phyloP scores from a whole-genome alignment of 768 basidiomycete genomes.

The Amanita jacksonii region DNA sequence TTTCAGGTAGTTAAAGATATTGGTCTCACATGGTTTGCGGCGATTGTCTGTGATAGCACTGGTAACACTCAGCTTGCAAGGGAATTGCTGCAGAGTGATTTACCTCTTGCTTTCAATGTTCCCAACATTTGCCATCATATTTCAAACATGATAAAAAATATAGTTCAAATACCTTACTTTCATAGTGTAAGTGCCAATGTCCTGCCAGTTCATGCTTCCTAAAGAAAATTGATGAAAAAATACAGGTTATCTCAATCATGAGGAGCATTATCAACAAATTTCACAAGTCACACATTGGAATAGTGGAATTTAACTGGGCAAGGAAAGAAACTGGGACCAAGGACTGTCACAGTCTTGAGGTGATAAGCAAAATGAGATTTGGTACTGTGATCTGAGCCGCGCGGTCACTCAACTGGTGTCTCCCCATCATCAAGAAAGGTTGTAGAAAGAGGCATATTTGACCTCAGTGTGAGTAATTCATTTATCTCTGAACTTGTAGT shows the following conservation, averaged over 20 bases:
- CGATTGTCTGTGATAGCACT: constrained; percentile 18
- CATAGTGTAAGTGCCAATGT: not conserved
- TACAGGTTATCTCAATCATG: constrained; percentile 11
- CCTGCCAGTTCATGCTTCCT: too few species aligned
- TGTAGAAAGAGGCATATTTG: constrained; percentile 11
- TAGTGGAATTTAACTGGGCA: constrained; percentile 10
- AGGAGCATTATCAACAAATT: constrained; percentile 15
- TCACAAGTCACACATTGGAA: constrained; percentile 13
- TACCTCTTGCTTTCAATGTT: constrained; percentile 14
- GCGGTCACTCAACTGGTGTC: constrained; percentile 12
- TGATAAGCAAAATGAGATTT: constrained; percentile 19
- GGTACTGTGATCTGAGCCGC: constrained; percentile 14
- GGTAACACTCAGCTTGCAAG: constrained; percentile 17
- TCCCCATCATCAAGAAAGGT: constrained; percentile 13
- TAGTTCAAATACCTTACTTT: constrained; percentile 16
- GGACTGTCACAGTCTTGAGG: constrained; percentile 13
- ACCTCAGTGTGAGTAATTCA: constrained; percentile 11
- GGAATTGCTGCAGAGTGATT: constrained; percentile 7
- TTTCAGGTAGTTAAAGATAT: constrained; percentile 12
- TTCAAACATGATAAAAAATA: constrained; percentile 17
- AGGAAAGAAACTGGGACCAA: constrained; percentile 8
- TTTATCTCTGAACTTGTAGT: too few species aligned
- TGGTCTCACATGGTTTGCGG: constrained; percentile 15
- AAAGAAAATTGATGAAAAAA: not conserved
- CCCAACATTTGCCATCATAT: constrained; percentile 19